phyloP scores from a whole-genome alignment of 2,329 filamentous ascomycete species.

The Penicillium palitans region DNA sequence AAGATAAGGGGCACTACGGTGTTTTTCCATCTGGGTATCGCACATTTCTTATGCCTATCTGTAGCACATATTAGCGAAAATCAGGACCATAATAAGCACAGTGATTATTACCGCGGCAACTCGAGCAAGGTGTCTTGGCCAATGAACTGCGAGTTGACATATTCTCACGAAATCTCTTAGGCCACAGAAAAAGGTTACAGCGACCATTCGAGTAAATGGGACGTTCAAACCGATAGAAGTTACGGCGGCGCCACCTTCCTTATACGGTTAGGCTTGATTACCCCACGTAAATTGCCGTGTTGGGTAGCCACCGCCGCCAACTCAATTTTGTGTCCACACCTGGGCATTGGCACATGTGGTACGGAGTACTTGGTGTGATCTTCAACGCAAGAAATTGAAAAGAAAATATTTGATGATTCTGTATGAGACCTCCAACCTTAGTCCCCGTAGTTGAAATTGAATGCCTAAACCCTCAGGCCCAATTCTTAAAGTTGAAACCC shows the following conservation, averaged over 20 bases:
- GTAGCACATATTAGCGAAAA: neutral
- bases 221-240: neutral
- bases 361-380: too few species aligned
- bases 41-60: conserved; percentile 18
- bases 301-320: too few species aligned
- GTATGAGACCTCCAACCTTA: too few species aligned
- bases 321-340: too few species aligned
- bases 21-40: neutral
- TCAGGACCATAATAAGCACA: too few species aligned
- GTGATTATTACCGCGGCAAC: neutral
- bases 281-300: neutral
- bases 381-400: too few species aligned
- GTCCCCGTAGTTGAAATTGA: too few species aligned
- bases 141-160: neutral
- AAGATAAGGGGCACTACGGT: too few species aligned
- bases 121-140: neutral
- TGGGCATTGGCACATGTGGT: too few species aligned
- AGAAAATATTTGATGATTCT: too few species aligned
- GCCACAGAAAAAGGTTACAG: neutral
- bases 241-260: neutral
- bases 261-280: neutral
- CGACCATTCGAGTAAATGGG: neutral
- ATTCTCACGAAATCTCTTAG: neutral
- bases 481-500: too few species aligned
- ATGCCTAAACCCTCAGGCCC: too few species aligned